Evolutionary conservation across 306 rosid genomes (phyloP).

Genomic region (Glycyrrhiza uralensis): DNA sequence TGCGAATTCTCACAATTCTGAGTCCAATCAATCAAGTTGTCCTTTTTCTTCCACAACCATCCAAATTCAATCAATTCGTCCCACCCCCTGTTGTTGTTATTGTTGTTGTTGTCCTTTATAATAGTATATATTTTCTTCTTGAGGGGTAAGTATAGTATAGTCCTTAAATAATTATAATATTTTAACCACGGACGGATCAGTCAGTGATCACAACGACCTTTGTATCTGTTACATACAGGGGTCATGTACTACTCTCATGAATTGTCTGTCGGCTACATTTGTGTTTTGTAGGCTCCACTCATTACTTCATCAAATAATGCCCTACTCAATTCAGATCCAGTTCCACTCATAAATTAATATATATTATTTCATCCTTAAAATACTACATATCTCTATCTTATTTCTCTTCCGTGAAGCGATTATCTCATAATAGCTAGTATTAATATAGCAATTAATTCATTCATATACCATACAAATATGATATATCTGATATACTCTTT

Average conservation of each 20-base stretch:
- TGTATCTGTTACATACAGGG: not conserved
- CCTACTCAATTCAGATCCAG: not conserved
- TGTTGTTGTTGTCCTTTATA: too few species aligned
- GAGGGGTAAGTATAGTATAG: too few species aligned
- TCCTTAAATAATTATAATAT: too few species aligned
- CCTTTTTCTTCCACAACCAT: conserved; percentile 16
- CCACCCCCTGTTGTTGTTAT: too few species aligned
- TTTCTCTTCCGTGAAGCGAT: not conserved
- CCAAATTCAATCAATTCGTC: conserved; percentile 21
- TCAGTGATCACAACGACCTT: conserved; percentile 16
- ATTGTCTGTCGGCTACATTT: not conserved
- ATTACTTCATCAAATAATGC: not conserved
- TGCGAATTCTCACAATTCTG: not conserved
- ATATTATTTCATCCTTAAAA: not conserved
- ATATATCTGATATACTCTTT: too few species aligned
- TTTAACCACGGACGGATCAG: conserved; percentile 14
- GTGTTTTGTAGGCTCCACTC: conserved; percentile 8
- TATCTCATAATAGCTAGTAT: too few species aligned
- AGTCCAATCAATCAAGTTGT: not conserved
- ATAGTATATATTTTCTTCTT: too few species aligned
- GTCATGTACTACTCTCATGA: not conserved
- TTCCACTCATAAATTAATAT: not conserved
- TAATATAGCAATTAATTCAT: too few species aligned
- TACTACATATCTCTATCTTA: not conserved
- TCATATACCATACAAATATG: too few species aligned